phyloP scores from a whole-genome alignment of 2,329 filamentous ascomycete species.

The Microcera coccophila region DNA sequence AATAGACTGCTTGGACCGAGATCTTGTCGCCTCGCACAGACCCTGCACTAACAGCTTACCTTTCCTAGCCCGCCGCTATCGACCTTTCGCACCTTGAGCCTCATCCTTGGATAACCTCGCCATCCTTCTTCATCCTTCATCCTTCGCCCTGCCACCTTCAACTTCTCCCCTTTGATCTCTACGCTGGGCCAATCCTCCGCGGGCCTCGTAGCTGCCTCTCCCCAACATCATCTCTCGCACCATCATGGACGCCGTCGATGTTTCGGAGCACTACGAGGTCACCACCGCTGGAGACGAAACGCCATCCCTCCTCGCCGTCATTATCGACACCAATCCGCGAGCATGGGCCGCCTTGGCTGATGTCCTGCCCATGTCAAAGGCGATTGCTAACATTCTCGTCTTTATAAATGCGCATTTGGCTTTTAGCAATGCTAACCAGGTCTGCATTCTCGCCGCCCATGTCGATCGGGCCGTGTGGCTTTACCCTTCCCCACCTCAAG shows the following conservation, averaged over 20 bases:
- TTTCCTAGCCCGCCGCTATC: slow-evolving; percentile 4
- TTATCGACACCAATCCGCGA: slow-evolving; percentile 94
- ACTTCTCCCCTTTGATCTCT: neutral
- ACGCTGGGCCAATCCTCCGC: neutral
- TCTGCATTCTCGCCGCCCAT: slow-evolving; percentile 88
- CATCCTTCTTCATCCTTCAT: neutral
- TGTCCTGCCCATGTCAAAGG: slow-evolving; percentile 74
- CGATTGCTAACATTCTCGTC: slow-evolving; percentile 83
- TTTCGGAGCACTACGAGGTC: slow-evolving; percentile 58
- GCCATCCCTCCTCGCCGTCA: slow-evolving; percentile 81
- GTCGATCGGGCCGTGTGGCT: slow-evolving; percentile 83
- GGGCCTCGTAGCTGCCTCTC: slow-evolving; percentile 34
- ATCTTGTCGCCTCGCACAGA: slow-evolving; percentile 4
- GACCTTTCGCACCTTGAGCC: slow-evolving; percentile 9
- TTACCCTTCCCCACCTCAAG: slow-evolving; percentile 59
- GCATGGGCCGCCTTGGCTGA: slow-evolving; percentile 79
- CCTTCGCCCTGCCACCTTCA: neutral
- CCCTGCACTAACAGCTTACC: slow-evolving; percentile 1
- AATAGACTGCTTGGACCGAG: too few species aligned
- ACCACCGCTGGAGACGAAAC: slow-evolving; percentile 51
- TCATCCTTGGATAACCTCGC: slow-evolving; percentile 6
- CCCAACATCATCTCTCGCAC: slow-evolving; percentile 13
- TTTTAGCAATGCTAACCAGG: slow-evolving; percentile 88
- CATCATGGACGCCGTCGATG: slow-evolving; percentile 53
- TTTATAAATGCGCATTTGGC: slow-evolving; percentile 96